A percentile compares a stretch with the other conserved stretches of the same genome.
Evolutionary conservation across 2,329 filamentous ascomycete species (phyloP).

Genomic region (Chrysoporthe cubensis): DNA sequence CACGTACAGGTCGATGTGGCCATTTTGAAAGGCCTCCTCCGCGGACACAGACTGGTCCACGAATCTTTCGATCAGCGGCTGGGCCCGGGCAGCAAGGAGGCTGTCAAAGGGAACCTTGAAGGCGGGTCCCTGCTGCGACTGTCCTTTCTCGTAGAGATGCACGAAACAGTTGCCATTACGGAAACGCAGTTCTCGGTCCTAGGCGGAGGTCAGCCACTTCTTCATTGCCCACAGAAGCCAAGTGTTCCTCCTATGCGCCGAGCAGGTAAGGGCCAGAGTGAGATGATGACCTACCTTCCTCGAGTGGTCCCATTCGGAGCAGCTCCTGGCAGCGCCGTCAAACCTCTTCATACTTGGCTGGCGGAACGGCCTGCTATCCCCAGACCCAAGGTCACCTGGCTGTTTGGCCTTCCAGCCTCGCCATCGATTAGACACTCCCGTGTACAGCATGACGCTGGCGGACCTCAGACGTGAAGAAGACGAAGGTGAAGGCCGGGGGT

Average conservation of each 20-base stretch:
- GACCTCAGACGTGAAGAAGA: slow-evolving; percentile 17
- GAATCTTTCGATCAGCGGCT: slow-evolving; percentile 61
- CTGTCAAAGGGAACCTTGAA: slow-evolving; percentile 66
- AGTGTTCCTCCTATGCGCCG: background rate
- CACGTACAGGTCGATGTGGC: slow-evolving; percentile 67
- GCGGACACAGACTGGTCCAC: slow-evolving; percentile 41
- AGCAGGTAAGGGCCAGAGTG: background rate
- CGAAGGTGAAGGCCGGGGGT: slow-evolving; percentile 5
- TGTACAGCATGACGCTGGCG: slow-evolving; percentile 35
- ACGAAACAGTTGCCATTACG: slow-evolving; percentile 70
- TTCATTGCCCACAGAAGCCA: background rate
- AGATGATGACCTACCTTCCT: slow-evolving; percentile 46
- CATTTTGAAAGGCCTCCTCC: slow-evolving; percentile 28
- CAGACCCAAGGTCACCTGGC: slow-evolving; percentile 38
- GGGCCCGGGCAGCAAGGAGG: slow-evolving; percentile 62
- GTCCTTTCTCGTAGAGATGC: slow-evolving; percentile 68
- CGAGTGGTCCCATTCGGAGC: slow-evolving; percentile 51
- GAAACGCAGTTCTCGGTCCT: slow-evolving; percentile 76
- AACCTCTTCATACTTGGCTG: slow-evolving; percentile 49
- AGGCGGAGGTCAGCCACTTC: slow-evolving; percentile 8
- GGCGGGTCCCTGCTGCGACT: slow-evolving; percentile 67
- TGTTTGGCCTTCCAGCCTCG: slow-evolving; percentile 43
- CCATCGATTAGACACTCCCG: slow-evolving; percentile 40
- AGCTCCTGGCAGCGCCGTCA: slow-evolving; percentile 53
- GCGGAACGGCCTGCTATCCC: slow-evolving; percentile 30